phyloP scores from a whole-genome alignment of 2,329 filamentous ascomycete genomes.

The Penicillium sp. region DNA sequence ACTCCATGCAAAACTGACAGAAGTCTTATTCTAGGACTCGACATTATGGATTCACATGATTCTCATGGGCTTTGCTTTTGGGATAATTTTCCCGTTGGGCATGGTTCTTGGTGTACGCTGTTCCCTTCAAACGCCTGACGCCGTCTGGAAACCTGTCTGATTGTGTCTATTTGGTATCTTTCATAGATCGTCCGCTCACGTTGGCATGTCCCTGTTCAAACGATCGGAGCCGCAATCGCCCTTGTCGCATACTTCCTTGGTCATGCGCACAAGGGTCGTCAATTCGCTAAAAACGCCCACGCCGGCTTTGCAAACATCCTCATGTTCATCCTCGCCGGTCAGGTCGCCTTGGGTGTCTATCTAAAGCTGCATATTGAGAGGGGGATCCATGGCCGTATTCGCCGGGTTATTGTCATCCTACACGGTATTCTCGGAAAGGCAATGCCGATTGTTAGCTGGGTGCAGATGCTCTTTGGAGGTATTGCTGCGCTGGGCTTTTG shows the following conservation, averaged over 20 bases:
- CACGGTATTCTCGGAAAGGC: conserved; percentile 86
- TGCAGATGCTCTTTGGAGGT: conserved; percentile 94
- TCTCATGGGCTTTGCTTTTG: conserved; percentile 84
- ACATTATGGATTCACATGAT: conserved; percentile 95
- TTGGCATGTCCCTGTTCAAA: conserved; percentile 93
- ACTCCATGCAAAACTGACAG: conserved; percentile 14
- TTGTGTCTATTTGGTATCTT: conserved; percentile 2
- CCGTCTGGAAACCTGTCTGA: conserved; percentile 6
- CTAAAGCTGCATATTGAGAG: conserved; percentile 86
- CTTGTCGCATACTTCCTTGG: conserved; percentile 88
- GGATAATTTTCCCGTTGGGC: conserved; percentile 87
- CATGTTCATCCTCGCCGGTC: conserved; percentile 77
- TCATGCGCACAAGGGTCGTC: conserved; percentile 85
- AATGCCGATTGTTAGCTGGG: conserved; percentile 86
- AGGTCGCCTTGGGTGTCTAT: conserved; percentile 83
- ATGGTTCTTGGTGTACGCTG: conserved; percentile 87
- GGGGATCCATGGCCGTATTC: conserved; percentile 78
- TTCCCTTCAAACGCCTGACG: conserved; percentile 1
- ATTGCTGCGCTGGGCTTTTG: conserved; percentile 94
- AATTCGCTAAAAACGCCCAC: conserved; percentile 84
- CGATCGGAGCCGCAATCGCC: conserved; percentile 73
- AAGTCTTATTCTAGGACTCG: conserved; percentile 60
- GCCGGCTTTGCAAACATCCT: conserved; percentile 77
- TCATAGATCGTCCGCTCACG: conserved; percentile 80
- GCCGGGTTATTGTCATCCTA: conserved; percentile 70